Evolutionary conservation across 306 rosid genomes (phyloP).

Genomic region (Ziziphus jujuba): DNA sequence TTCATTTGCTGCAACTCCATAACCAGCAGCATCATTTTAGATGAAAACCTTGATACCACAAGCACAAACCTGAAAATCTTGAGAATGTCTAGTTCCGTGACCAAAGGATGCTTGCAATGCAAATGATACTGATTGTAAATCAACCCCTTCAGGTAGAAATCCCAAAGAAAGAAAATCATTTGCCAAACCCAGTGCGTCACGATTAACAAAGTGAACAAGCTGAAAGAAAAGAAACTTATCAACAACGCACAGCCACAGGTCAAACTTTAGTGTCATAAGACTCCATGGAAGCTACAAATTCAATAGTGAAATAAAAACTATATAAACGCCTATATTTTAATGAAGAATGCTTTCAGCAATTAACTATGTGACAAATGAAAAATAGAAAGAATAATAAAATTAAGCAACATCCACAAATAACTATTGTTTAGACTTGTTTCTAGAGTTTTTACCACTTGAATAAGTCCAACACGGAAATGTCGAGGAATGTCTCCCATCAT

Average conservation of each 20-base stretch:
- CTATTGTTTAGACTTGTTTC: conserved; percentile 1
- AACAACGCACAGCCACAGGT: conserved; percentile 11
- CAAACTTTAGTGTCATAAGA: conserved; percentile 14
- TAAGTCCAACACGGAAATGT: conserved; percentile 88
- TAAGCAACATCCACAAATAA: not conserved
- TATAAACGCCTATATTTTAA: not conserved
- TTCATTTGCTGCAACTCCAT: not conserved
- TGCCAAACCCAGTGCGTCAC: conserved; percentile 95
- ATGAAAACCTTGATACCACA: not conserved
- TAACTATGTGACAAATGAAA: conserved; percentile 2
- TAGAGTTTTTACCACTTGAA: conserved; percentile 68
- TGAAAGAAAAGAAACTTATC: conserved; percentile 53
- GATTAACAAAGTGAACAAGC: conserved; percentile 99
- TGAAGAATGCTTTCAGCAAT: not conserved
- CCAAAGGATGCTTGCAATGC: conserved; percentile 68
- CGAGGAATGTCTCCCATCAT: conserved; percentile 99
- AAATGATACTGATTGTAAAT: conserved; percentile 64
- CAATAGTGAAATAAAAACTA: not conserved
- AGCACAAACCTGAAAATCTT: conserved; percentile 86
- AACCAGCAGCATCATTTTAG: conserved; percentile 13
- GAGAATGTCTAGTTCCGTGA: conserved; percentile 52
- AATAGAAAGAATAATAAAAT: conserved; percentile 10
- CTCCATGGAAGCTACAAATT: conserved; percentile 7
- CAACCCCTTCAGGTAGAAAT: conserved; percentile 87
- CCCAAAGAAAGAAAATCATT: conserved; percentile 96